These are phyloP conservation scores for Epichloe gansuensis DNA, from an alignment of 2,329 filamentous ascomycete genomes.

Conservation along the genomic window DNA sequence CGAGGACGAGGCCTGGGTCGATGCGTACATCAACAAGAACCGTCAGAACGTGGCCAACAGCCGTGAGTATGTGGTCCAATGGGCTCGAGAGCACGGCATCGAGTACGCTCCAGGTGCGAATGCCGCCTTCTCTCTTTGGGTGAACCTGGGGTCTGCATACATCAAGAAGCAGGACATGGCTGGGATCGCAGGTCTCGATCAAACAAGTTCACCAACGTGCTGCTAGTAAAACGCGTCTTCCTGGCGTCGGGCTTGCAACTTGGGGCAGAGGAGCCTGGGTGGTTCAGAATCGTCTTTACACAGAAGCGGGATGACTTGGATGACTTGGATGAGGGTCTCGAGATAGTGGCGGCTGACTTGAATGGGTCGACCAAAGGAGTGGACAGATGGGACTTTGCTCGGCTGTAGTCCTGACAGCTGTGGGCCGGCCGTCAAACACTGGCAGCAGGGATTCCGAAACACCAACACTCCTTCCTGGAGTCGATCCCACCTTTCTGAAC, in stretches of 20 bases:
- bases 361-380: too few species aligned
- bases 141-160: slow-evolving; percentile 28
- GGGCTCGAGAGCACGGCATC: slow-evolving; percentile 27
- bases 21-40: slow-evolving; percentile 31
- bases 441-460: not conserved
- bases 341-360: not conserved
- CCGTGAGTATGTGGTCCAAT: slow-evolving; percentile 24
- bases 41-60: slow-evolving; percentile 23
- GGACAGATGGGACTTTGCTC: too few species aligned
- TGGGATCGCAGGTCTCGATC: slow-evolving; percentile 12
- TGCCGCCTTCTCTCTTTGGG: slow-evolving; percentile 43
- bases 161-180: not conserved
- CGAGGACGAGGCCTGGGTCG: slow-evolving; percentile 29
- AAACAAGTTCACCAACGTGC: slow-evolving; percentile 13
- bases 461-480: too few species aligned
- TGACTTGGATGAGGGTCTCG: slow-evolving; percentile 17
- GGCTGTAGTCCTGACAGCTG: not conserved
- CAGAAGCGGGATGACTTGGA: slow-evolving; percentile 14
- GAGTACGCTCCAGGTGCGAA: slow-evolving; percentile 33
- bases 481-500: too few species aligned
- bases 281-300: slow-evolving; percentile 28
- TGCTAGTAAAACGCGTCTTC: slow-evolving; percentile 21
- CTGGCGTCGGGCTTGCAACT: slow-evolving; percentile 24
- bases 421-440: not conserved
- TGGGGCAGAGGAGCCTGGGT: slow-evolving; percentile 24